Evolutionary conservation across 257 asterid species (phyloP).

Genomic region (Catharanthus roseus): DNA sequence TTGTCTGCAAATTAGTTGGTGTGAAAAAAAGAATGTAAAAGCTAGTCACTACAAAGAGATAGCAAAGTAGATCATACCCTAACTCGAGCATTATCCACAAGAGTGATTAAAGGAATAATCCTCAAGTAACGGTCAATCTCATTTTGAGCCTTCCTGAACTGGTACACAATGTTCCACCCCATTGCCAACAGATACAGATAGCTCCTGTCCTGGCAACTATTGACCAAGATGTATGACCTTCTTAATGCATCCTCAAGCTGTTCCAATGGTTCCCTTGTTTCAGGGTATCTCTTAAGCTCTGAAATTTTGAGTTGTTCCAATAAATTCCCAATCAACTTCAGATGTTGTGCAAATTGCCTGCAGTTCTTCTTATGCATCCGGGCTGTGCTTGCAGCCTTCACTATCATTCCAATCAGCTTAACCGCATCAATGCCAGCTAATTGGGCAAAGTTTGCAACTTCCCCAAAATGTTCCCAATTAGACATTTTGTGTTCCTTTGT

Average conservation of each 20-base stretch:
- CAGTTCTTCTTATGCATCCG: constrained; percentile 90
- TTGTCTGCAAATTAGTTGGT: neutral
- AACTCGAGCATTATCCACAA: constrained; percentile 88
- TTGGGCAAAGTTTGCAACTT: constrained; percentile 73
- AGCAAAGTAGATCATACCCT: constrained; percentile 46
- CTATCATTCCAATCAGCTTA: constrained; percentile 70
- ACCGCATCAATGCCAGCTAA: constrained; percentile 76
- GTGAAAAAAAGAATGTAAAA: neutral
- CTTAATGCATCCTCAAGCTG: constrained; percentile 86
- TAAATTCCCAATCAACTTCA: constrained; percentile 74
- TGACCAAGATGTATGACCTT: constrained; percentile 70
- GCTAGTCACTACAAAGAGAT: neutral
- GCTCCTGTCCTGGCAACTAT: constrained; percentile 85
- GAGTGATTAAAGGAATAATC: constrained; percentile 90
- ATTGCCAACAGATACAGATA: constrained; percentile 77
- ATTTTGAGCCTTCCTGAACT: constrained; percentile 78
- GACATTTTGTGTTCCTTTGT: constrained; percentile 39
- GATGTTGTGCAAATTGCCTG: constrained; percentile 66
- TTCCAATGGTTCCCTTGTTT: constrained; percentile 82
- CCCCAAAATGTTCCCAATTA: constrained; percentile 68
- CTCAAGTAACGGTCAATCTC: constrained; percentile 81
- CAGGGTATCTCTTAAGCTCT: constrained; percentile 75
- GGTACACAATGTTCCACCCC: constrained; percentile 98
- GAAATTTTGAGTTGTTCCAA: constrained; percentile 73
- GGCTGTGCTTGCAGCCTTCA: constrained; percentile 74